Base-by-base conservation (phyloP, 2,329 filamentous ascomycete species). In the Sporothrix humicola region DNA sequence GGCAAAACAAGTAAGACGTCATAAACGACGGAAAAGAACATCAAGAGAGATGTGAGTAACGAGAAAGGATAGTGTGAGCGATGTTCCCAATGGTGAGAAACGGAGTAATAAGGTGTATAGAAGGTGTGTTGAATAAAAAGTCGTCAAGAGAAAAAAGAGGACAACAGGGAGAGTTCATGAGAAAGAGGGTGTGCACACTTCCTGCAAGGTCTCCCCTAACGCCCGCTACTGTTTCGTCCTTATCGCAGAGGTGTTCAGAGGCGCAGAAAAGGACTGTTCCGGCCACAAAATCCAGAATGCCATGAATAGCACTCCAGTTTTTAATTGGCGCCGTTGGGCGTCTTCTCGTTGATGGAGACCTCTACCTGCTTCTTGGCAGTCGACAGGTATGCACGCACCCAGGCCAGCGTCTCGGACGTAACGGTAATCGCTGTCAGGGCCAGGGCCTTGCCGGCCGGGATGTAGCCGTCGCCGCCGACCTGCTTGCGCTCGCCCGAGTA, bases 361-460 rank as follows among this genome's bases (percentile, higher is more conserved):
- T 48, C 68, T 2, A 68, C 71, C 77, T 91, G 86, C 37, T 86
- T 83, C 84, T 92, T 92, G 85, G 91, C 89, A 77, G 84, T 82
- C 74, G 86, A 84, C 68, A 93, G 79, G 77, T 89, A 86, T 71
- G 84, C 84, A 79, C 87, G 87, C 76, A 92, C 78, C 86, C 88
- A 92, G 72, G 83, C 83, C 71, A 93, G 81, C 1, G 89, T 87
- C 81, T 94, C 91, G 76, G 86, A 87, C 68, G 88, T 88, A 69
- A 94, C 85, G 68, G 93, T 86, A 68, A 94, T 84, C 31, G 88
- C 87, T 15, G 92, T 93, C 70, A 87, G 88, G 76, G 94, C 84
- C 15, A 89, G 83, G 12, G 93, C 93, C 85, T 92, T 94, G 79
- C 90, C 88, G 74, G 88, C 87, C 3, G 89, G 87, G n/a, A 93